Base-by-base conservation (phyloP, 495 filamentous ascomycete genomes). In the Tuber indicum region DNA sequence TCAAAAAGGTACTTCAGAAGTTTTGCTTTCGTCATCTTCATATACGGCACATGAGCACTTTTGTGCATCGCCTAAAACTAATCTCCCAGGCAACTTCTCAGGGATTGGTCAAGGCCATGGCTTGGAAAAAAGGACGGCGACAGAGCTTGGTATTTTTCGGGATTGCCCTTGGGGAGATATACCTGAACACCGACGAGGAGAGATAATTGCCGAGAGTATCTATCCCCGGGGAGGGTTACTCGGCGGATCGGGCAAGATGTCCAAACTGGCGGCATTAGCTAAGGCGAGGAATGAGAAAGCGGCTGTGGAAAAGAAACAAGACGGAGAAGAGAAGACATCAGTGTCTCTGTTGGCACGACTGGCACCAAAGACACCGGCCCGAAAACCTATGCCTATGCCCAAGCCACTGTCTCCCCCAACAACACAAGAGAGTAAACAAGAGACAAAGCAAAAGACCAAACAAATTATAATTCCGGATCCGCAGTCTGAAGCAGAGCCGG, bases 161-260 rank as follows among this genome's bases (percentile, higher is more conserved):
- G 96, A 97, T 81, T 90, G 90, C 77, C 93, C 95, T 0, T 99
- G 96, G 96, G 87, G 93, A 39, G 90, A 91, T 76, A 86, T 96
- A 45, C 93, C 94, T 39, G 79, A 84, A 39, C 85, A 93, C 72
- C 90, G 93, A 39, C 89, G 89, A 76, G 89, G 91, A 52, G 85
- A 88, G 66, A 88, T 95, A 39, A 86, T 93, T 47, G 85, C 93
- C 39, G 87, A 91, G 70, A 89, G 91, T 6, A 79, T 89, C 6
- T 87, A 86, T 73, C 90, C 89, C 70, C 83, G 87, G 70, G 89
- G 91, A 12, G 88, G 89, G 0, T 87, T 99, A 14, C 85, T 96
- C 26, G 96, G 96, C 36, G 96, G 96, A 36, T 89, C 92, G 3
- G 85, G 87, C 36, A 97, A 96, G 81, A 88, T 92, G 82, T 97